phyloP scores from a whole-genome alignment of 331 rosid species.

The Prunus yedoensis region DNA sequence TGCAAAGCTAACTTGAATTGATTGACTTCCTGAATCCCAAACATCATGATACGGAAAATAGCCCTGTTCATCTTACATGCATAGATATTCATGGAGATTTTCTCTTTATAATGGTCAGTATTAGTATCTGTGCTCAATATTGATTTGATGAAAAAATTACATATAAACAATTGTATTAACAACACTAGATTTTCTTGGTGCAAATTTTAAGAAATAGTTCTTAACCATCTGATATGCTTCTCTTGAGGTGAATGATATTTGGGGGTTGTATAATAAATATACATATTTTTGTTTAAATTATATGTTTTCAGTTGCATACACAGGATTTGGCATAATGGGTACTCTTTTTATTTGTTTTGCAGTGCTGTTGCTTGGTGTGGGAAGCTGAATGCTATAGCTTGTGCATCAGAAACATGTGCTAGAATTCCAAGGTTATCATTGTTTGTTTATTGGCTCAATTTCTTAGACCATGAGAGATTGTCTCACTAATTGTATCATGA shows the following conservation, averaged over 20 bases:
- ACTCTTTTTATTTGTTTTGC: slow-evolving; percentile 15
- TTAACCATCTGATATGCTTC: background rate
- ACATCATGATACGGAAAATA: background rate
- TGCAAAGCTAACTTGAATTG: background rate
- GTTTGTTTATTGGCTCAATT: slow-evolving; percentile 14
- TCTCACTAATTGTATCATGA: background rate
- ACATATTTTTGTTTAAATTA: too few species aligned
- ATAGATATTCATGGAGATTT: background rate
- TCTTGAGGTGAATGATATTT: background rate
- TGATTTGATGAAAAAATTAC: background rate
- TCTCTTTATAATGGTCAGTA: background rate
- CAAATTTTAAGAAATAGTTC: background rate
- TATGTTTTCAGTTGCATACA: background rate
- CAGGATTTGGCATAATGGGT: background rate
- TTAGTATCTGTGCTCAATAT: too few species aligned
- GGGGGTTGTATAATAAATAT: background rate
- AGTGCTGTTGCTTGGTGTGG: slow-evolving; percentile 98
- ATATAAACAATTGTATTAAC: background rate
- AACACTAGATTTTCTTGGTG: too few species aligned
- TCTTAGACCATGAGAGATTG: background rate
- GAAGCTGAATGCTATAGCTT: slow-evolving; percentile 90
- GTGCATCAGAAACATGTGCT: slow-evolving; percentile 95
- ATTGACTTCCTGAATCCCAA: background rate
- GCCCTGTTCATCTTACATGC: background rate
- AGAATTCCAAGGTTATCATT: slow-evolving; percentile 84